Base-by-base conservation (phyloP, 2,329 filamentous ascomycete species). In the Cyclaneusma minus region DNA sequence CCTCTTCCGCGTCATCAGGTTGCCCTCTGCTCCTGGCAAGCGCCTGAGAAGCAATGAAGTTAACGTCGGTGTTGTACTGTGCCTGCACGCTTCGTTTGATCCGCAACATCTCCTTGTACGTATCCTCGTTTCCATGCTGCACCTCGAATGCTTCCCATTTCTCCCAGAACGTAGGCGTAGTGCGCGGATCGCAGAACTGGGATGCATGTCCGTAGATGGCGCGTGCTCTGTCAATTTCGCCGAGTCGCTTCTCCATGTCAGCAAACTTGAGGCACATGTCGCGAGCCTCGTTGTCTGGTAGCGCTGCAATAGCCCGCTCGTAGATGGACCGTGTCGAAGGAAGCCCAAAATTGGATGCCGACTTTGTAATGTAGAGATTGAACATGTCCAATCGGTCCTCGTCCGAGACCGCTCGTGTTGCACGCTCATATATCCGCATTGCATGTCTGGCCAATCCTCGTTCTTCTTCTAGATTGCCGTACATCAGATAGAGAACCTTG, bases 251-350 rank as follows among this genome's bases (percentile, higher is more conserved):
- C 56, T 94, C 84, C 84, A 93, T 92, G 44, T 94, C 84, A 2
- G 89, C 89, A 47, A 98, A 98, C 48, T 94, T 95, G 48, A 98
- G 71, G 54, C 89, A 98, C 89, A 98, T 98, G 41, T 89, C 81
- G 47, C 85, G 83, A 5, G 87, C 89, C 52, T 95, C 89, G 35
- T 64, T 69, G 51, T 98, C 89, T 0, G 91, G 87, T 18, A 98
- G 62, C n/a, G 84, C 80, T 7, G 82, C 75, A 39, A 98, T 93
- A 19, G 89, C 87, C 30, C 85, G 75, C 55, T 98, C 89, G 59
- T 98, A 98, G 41, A 98, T 98, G 1, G 83, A 77, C 27, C 89
- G 64, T 3, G 89, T 94, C 1, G 89, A 95, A 0, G 89, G 85
- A 27, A 98, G 68, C 16, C 91, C 89, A 45, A 98, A 98, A 54